phyloP scores from a whole-genome alignment of 495 filamentous ascomycete species.

The Hypomontagnella monticulosa region DNA sequence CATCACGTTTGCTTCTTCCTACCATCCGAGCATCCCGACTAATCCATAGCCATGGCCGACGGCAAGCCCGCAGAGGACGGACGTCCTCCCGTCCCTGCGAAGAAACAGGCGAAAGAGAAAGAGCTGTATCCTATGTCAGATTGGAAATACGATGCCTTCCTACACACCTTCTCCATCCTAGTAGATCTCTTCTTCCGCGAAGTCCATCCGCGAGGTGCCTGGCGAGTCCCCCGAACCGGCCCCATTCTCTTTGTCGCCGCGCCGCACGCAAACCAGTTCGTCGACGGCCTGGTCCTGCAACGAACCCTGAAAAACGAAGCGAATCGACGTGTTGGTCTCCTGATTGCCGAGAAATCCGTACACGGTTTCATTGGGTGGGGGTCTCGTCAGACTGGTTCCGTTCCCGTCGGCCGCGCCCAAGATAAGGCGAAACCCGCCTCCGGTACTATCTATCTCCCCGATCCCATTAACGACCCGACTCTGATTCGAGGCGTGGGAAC shows the following conservation, averaged over 20 bases:
- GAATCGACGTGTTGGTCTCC: constrained; percentile 85
- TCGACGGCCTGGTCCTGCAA: constrained; percentile 94
- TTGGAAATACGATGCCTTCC: constrained; percentile 82
- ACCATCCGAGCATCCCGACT: background rate
- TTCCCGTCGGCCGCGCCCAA: constrained; percentile 89
- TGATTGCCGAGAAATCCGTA: constrained; percentile 96
- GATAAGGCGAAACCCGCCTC: constrained; percentile 82
- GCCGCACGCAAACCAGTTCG: constrained; percentile 98
- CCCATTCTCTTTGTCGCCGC: constrained; percentile 98
- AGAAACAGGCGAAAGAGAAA: constrained; percentile 47
- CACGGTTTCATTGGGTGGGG: constrained; percentile 85
- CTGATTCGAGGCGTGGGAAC: constrained; percentile 86
- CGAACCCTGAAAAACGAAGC: constrained; percentile 85
- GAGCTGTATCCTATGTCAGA: constrained; percentile 73
- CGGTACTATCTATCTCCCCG: constrained; percentile 90
- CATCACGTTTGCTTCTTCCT: background rate
- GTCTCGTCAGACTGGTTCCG: constrained; percentile 80
- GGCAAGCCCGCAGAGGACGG: constrained; percentile 28
- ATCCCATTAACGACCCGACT: constrained; percentile 84
- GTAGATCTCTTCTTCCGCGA: constrained; percentile 97
- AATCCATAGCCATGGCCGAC: constrained; percentile 31
- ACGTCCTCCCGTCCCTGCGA: constrained; percentile 25
- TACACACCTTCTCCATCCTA: constrained; percentile 85
- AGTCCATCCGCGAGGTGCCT: constrained; percentile 91
- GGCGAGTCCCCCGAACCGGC: constrained; percentile 87